These are phyloP conservation scores for Phytophthora colocasiae DNA, from an alignment of 352 stramenopile species.

Conservation along the genomic window DNA sequence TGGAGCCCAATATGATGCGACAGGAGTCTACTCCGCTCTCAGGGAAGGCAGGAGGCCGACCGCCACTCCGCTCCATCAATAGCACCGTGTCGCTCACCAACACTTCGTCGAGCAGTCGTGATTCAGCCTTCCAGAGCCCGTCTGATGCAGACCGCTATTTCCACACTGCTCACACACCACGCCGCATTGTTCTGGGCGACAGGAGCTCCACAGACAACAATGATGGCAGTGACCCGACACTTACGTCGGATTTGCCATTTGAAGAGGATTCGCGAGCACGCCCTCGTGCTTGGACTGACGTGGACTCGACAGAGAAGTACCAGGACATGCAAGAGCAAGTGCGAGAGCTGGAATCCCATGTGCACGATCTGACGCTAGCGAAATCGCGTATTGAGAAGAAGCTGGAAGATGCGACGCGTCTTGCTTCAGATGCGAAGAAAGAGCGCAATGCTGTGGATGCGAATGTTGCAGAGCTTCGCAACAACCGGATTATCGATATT, in stretches of 20 bases:
- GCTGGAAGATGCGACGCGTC: constrained; percentile 43
- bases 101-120: constrained; percentile 35
- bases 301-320: constrained; percentile 61
- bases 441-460: constrained; percentile 51
- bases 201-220: constrained; percentile 26
- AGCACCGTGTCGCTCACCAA: constrained; percentile 45
- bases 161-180: constrained; percentile 23
- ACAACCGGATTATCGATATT: constrained; percentile 73
- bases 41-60: constrained; percentile 28
- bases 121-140: constrained; percentile 42
- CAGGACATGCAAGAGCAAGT: constrained; percentile 74
- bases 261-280: constrained; percentile 48
- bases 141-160: constrained; percentile 40
- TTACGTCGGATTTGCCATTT: constrained; percentile 38
- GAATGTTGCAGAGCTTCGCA: constrained; percentile 51
- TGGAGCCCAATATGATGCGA: constrained; percentile 39
- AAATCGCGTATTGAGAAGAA: constrained; percentile 66
- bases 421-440: constrained; percentile 41
- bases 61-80: constrained; percentile 45
- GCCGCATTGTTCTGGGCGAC: constrained; percentile 17
- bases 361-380: constrained; percentile 63
- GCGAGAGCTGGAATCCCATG: constrained; percentile 70
- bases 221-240: constrained; percentile 13
- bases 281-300: constrained; percentile 69
- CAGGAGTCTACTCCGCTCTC: constrained; percentile 36